Evolutionary conservation across 345 rosid species (phyloP), one percentile per base, ranked within the genome.

Genomic region (Syzygium oleosum): DNA sequence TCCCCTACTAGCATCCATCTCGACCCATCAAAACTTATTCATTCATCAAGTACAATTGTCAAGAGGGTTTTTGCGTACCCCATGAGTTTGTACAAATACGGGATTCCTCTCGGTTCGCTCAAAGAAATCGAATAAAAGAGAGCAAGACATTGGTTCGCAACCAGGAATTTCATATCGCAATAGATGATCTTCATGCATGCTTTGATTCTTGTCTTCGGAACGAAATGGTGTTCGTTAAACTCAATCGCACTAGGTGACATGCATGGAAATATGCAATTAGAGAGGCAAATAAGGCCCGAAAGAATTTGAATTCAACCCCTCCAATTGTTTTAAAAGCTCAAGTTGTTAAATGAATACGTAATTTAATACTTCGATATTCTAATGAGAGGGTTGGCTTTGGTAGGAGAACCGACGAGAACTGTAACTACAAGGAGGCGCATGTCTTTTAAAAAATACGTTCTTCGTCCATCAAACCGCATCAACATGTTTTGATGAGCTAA

Each of bases 1-100:
- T 41, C 43, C 43, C 43, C 43, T 41, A 41, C 5, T 41, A 41
- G 43, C 43, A 25, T 58, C 15, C 65, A 25, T 25, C 65, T 58
- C 3, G 31, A 25, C 3, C 0, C 3, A 25, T 25, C 0, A 7
- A 4, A 29, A 6, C 15, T 25, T 25, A 0, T 0, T 3, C 0
- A 0, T 58, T 12, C 5, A 25, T 58, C 65, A 5, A 25, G 29
- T 58, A 58, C 25, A 9, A 56, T 56, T 56, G n/a, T 0, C 0
- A 0, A 56, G 0, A 9, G n/a, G 13, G 13, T 22, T 56, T 56
- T 52, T 56, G 43, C 6, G 43, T 56, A 23, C n/a, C 31, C 7
- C 0, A 1, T 25, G 68, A 27, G 68, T 27, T 59, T 27, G 68
- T 59, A 31, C 68, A 59, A 27, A 59, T 27, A 3, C 3, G 3